phyloP scores from a whole-genome alignment of 345 rosid genomes.

The Eutrema heterophyllum region DNA sequence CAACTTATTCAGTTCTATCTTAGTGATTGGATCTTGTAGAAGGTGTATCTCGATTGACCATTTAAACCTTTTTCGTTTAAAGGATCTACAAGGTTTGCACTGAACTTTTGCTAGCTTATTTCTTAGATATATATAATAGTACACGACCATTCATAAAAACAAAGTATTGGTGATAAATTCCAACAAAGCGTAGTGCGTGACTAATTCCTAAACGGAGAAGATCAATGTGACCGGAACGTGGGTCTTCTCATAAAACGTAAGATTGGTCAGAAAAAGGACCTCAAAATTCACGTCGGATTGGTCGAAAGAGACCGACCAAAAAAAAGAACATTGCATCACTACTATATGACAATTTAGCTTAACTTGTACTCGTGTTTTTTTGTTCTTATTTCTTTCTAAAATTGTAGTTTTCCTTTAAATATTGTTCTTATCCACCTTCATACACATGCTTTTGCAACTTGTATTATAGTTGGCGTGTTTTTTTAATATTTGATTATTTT shows the following conservation, averaged over 20 bases:
- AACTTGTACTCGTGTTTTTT: not conserved
- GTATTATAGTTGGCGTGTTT: not conserved
- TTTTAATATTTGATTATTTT: not conserved
- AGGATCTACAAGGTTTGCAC: not conserved
- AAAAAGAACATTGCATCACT: constrained; percentile 18
- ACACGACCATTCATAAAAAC: not conserved
- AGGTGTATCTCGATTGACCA: not conserved
- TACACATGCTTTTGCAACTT: constrained; percentile 3
- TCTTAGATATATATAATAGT: not conserved
- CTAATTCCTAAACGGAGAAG: constrained; percentile 1
- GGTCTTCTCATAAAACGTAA: constrained; percentile 21
- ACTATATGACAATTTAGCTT: constrained; percentile 14
- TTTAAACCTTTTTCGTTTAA: not conserved
- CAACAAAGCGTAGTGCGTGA: constrained; percentile 18
- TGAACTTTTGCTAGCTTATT: not conserved
- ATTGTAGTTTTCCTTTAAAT: not conserved
- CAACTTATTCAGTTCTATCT: no score
- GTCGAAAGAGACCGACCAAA: constrained; percentile 28
- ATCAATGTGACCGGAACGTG: constrained; percentile 28
- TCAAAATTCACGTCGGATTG: constrained; percentile 25
- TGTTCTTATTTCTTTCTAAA: not conserved
- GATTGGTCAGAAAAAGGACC: constrained; percentile 11
- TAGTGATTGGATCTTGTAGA: not conserved
- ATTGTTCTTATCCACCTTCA: constrained; percentile 9
- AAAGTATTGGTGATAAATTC: constrained; percentile 7